These are phyloP conservation scores for Hemisphaericaspora lyxosophila DNA, from an alignment of 1,139 yeast species.

Conservation along the genomic window DNA sequence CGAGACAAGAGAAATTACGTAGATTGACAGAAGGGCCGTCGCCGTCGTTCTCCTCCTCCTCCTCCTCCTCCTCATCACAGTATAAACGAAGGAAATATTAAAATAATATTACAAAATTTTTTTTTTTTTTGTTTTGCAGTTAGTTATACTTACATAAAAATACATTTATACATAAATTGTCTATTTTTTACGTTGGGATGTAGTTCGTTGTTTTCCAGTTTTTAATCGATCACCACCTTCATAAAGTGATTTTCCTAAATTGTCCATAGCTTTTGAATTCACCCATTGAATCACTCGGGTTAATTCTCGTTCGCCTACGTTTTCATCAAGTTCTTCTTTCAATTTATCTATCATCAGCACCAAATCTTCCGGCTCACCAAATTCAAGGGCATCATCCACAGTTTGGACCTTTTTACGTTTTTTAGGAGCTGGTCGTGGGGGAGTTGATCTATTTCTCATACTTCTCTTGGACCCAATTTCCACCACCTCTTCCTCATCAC, in stretches of 20 bases:
- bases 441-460: conserved; percentile 17
- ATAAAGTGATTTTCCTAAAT: conserved; percentile 52
- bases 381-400: conserved; percentile 28
- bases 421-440: background rate
- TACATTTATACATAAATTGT: conserved; percentile 11
- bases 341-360: conserved; percentile 27
- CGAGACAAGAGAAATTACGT: conserved; percentile 65
- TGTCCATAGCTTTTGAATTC: conserved; percentile 54
- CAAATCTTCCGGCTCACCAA: conserved; percentile 33
- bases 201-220: background rate
- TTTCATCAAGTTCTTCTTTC: conserved; percentile 25
- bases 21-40: conserved; percentile 43
- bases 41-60: background rate
- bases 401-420: conserved; percentile 22
- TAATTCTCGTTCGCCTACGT: conserved; percentile 39
- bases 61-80: background rate
- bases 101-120: no score
- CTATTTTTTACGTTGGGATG: conserved; percentile 23
- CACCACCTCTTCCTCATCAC: conserved; percentile 24
- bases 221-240: conserved; percentile 52
- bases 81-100: conserved; percentile 2
- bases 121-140: background rate
- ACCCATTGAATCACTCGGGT: conserved; percentile 60
- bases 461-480: conserved; percentile 26
- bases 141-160: background rate